Base-by-base conservation (phyloP, 768 basidiomycete genomes). In the Termitomyces heimii region DNA sequence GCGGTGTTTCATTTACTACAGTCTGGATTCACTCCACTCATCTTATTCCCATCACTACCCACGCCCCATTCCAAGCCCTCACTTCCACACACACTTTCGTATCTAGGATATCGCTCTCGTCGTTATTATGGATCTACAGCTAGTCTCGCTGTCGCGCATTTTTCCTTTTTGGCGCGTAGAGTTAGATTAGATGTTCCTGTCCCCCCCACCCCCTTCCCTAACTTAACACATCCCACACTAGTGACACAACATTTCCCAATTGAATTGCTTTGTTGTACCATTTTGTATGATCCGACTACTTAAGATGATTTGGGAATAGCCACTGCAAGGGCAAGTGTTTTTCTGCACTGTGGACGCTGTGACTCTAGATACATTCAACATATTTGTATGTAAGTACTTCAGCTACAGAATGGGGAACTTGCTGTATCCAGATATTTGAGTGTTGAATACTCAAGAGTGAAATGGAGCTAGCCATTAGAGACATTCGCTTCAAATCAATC, bases 1-100 rank as follows among this genome's bases (percentile, higher is more conserved):
- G 16, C 24, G 56, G 56, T 55, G 53, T 57, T 54, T 63, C 56
- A 56, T 52, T 54, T 48, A 54, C 43, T 6, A 20, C 39, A 40
- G n/a, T 40, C n/a, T 20, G 39, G 39, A 53, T 55, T 46, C 47
- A 26, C 35, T 10, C 12, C 34, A 24, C 44, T 16, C 6, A 16
- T 20, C 40, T 42, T 24, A 34, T n/a, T 20, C n/a, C 18, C 24
- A 26, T 20, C 28, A 22, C 50, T 24, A 43, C 24, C 20, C 8
- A 40, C 39, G 20, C 14, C 40, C 55, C 37, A 32, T 34, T 34
- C 37, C 20, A 28, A 20, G n/a, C 35, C 6, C 43, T 16, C 7
- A 35, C n/a, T 34, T 35, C n/a, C 20, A 31, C 39, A 31, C 39
- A 18, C 34, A 34, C 13, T 14, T 32, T 37, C 34, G 44, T 43